Evolutionary conservation across 148 eudicot species (phyloP).

Genomic region (Persicaria maculosa): DNA sequence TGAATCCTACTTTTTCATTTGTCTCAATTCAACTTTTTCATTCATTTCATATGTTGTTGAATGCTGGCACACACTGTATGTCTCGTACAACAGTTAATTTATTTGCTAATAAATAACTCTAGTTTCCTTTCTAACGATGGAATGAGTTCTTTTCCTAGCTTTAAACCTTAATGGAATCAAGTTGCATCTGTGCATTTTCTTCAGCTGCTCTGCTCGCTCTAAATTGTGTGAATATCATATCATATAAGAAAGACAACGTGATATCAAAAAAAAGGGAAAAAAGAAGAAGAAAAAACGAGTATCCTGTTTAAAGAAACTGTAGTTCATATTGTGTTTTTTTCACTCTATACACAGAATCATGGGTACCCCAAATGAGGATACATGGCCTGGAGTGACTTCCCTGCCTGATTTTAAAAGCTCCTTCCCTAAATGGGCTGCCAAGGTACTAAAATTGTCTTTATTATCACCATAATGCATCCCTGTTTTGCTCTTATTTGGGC

Average conservation of each 20-base stretch:
- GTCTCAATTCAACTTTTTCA: not conserved
- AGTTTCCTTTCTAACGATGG: not conserved
- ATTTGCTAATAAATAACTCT: not conserved
- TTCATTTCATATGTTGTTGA: not conserved
- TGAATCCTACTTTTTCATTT: not conserved
- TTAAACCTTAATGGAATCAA: not conserved
- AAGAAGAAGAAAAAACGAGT: not conserved
- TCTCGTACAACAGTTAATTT: not conserved
- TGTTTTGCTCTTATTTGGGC: slow-evolving; percentile 1
- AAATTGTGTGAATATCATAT: not conserved
- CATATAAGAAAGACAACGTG: no score
- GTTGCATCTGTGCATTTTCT: not conserved
- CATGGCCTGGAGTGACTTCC: slow-evolving; percentile 96
- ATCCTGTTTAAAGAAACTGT: slow-evolving; percentile 3
- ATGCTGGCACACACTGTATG: not conserved
- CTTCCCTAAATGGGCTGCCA: slow-evolving; percentile 79
- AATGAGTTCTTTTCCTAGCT: not conserved
- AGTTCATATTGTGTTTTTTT: not conserved
- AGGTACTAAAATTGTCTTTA: slow-evolving; percentile 33
- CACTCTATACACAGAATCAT: slow-evolving; percentile 36
- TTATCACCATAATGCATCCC: no score
- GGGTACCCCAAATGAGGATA: slow-evolving; percentile 93
- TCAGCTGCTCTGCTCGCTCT: not conserved
- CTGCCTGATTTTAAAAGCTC: slow-evolving; percentile 80
- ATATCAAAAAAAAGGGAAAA: no score